These are phyloP conservation scores for Solanum gandarillasii DNA, from an alignment of 257 asterid species.

Conservation along the genomic window DNA sequence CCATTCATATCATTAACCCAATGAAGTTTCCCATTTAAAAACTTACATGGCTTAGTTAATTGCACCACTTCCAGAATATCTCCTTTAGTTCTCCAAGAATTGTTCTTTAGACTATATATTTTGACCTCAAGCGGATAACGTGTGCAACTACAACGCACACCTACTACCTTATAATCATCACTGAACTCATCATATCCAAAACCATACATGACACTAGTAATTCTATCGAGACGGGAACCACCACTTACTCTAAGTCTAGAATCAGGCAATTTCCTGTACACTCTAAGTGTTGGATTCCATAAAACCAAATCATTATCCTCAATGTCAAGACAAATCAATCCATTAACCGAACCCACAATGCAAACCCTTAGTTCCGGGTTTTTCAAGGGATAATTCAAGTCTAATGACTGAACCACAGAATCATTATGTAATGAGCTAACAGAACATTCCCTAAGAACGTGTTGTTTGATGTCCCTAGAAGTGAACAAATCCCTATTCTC, in stretches of 20 bases:
- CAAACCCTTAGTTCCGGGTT: neutral
- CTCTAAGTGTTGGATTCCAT: conserved; percentile 38
- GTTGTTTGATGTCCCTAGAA: neutral
- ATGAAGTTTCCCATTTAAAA: neutral
- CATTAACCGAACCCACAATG: conserved; percentile 42
- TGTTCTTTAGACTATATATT: neutral
- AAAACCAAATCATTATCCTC: conserved; percentile 13
- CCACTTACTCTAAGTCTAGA: neutral
- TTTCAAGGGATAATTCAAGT: neutral
- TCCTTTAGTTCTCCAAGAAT: neutral
- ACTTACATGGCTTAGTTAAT: neutral
- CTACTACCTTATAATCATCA: neutral
- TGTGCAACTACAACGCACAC: neutral
- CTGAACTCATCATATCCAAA: neutral
- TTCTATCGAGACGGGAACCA: neutral
- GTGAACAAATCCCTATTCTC: neutral
- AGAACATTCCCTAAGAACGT: neutral
- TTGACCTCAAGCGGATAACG: neutral
- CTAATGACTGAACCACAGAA: neutral
- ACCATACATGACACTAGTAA: neutral
- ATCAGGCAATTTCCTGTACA: conserved; percentile 25
- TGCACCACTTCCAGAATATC: neutral
- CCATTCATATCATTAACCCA: neutral
- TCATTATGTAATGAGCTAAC: conserved; percentile 18
- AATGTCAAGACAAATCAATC: conserved; percentile 23